Conservation (phyloP, 208 protist species). For the Strigomonas culicis region DNA sequence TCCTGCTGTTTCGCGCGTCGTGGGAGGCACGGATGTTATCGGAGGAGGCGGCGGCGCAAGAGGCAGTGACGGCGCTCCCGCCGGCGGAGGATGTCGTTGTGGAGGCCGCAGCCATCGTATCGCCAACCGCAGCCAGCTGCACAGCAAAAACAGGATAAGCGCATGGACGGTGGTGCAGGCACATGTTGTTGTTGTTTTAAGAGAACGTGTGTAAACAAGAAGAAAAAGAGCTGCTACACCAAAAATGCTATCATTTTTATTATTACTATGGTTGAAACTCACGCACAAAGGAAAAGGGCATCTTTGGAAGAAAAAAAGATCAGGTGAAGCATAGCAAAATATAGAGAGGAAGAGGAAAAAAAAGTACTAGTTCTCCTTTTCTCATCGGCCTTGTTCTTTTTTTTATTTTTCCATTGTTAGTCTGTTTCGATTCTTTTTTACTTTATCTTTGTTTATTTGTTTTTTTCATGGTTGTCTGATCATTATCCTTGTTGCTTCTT, state of each 20-base stretch:
- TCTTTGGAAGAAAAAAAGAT: background rate
- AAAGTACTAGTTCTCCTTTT: no score
- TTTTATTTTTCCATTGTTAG: conserved; percentile 4
- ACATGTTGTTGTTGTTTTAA: no score
- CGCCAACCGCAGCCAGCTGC: background rate
- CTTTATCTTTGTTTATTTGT: conserved; percentile 5
- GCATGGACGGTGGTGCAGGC: no score
- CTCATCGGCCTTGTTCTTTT: no score
- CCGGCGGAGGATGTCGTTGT: no score
- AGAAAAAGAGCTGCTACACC: background rate
- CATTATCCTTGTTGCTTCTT: no score
- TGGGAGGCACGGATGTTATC: conserved; percentile 6
- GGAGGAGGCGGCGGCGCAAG: background rate
- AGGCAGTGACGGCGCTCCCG: no score
- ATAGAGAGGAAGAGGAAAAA: background rate
- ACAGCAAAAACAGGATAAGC: background rate
- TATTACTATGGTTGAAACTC: no score
- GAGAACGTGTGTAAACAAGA: background rate
- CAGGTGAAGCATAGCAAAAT: background rate
- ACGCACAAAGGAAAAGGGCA: background rate
- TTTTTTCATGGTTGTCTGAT: conserved; percentile 8
- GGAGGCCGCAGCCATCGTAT: no score
- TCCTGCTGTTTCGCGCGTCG: conserved; percentile 6
- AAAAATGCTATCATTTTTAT: no score
- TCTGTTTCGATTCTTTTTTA: conserved; percentile 4